Percentiles rank a stretch among this genome's conserved stretches.
These are phyloP conservation scores for Xylariaceae sp. DNA, from an alignment of 2,329 filamentous ascomycete genomes.

Conservation along the genomic window DNA sequence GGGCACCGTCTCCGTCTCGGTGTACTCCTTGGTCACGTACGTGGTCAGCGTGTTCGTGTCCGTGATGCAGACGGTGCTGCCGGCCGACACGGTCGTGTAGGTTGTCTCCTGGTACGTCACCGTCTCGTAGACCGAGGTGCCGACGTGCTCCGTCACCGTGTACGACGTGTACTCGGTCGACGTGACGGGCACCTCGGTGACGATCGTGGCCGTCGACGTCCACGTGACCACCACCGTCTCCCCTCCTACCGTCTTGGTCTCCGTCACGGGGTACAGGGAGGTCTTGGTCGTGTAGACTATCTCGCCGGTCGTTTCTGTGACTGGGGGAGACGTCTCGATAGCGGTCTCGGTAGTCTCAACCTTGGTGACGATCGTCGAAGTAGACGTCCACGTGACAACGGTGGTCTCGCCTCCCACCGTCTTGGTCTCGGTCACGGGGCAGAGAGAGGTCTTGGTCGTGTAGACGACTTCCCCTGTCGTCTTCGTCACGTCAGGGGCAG, in stretches of 20 bases:
- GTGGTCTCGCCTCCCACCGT: slow-evolving; percentile 38
- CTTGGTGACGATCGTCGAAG: slow-evolving; percentile 28
- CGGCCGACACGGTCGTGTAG: slow-evolving; percentile 39
- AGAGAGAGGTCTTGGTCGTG: slow-evolving; percentile 39
- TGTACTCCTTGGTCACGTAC: slow-evolving; percentile 32
- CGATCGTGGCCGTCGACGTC: slow-evolving; percentile 35
- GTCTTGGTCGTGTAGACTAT: slow-evolving; percentile 40
- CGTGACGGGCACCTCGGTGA: slow-evolving; percentile 28
- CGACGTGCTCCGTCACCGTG: slow-evolving; percentile 27
- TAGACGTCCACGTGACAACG: slow-evolving; percentile 37
- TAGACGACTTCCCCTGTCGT: slow-evolving; percentile 35
- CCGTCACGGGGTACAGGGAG: slow-evolving; percentile 40
- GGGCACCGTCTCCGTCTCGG: slow-evolving; percentile 36
- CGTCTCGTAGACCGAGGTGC: slow-evolving; percentile 31
- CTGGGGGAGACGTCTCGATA: slow-evolving; percentile 24
- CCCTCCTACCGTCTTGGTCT: slow-evolving; percentile 40
- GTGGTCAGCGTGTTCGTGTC: slow-evolving; percentile 39
- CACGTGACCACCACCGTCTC: slow-evolving; percentile 36
- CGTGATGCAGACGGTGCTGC: slow-evolving; percentile 37
- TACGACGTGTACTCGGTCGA: slow-evolving; percentile 29
- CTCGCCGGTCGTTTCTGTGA: slow-evolving; percentile 34
- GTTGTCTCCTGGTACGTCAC: slow-evolving; percentile 36
- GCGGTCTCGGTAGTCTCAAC: slow-evolving; percentile 14
- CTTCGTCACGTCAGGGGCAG: slow-evolving; percentile 32
- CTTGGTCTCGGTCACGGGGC: slow-evolving; percentile 41